Conservation (phyloP, 2,329 filamentous ascomycete genomes). For the Aspergillus ochraceoroseus region DNA sequence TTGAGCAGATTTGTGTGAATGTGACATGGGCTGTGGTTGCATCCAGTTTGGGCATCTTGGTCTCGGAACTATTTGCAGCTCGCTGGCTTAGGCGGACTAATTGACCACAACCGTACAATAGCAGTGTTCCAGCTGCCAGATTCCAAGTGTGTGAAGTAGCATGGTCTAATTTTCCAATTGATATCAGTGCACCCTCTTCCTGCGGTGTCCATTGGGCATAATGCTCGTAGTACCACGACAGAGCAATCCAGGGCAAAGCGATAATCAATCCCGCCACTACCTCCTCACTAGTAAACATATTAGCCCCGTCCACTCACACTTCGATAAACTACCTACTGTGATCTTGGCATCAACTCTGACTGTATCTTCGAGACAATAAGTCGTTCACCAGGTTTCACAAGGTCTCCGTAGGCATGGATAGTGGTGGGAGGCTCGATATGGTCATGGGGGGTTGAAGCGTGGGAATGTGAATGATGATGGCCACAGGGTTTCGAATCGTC, state of each 20-base stretch:
- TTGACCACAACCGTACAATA: constrained; percentile 31
- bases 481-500: constrained; percentile 24
- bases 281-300: constrained; percentile 38
- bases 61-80: constrained; percentile 4
- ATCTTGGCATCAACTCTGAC: background rate
- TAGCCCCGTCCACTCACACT: background rate
- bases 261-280: constrained; percentile 47
- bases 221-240: constrained; percentile 36
- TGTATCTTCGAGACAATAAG: constrained; percentile 2
- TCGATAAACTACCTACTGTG: background rate
- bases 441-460: constrained; percentile 29
- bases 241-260: constrained; percentile 34
- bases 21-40: constrained; percentile 19
- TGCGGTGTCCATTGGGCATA: constrained; percentile 20
- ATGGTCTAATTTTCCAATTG: constrained; percentile 19
- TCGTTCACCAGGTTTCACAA: constrained; percentile 1
- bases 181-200: constrained; percentile 6
- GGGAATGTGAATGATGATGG: constrained; percentile 39
- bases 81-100: constrained; percentile 19
- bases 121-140: constrained; percentile 31
- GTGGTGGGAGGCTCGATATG: constrained; percentile 20
- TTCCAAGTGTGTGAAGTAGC: constrained; percentile 23
- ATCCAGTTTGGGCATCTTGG: constrained; percentile 21
- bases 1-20: constrained; percentile 36
- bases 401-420: constrained; percentile 4